Conservation (phyloP, 208 protist species). For the Lotmaria passim region DNA sequence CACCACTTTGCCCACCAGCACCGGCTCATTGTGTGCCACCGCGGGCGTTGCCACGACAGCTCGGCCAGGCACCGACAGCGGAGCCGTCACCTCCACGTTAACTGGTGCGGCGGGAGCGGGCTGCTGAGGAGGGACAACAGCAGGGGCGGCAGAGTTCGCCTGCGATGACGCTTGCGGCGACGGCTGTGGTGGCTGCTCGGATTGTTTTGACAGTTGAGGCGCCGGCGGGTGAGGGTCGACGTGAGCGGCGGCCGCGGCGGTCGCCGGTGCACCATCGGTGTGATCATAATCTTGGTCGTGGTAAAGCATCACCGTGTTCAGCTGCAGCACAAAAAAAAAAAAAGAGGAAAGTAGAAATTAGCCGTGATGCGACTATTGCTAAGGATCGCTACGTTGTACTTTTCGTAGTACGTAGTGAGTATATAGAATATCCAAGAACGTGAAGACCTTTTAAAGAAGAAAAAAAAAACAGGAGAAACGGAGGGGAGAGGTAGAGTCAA, state of each 20-base stretch:
- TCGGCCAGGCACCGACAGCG: not conserved
- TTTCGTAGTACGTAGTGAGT: too few relatives aligned
- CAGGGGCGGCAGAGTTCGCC: not conserved
- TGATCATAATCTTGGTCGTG: not conserved
- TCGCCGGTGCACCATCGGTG: too few relatives aligned
- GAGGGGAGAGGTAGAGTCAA: not conserved
- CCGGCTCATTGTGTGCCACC: conserved; percentile 8
- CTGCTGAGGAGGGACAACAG: too few relatives aligned
- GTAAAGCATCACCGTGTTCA: conserved; percentile 2
- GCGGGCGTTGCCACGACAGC: not conserved
- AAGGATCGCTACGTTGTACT: not conserved
- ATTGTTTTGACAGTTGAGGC: not conserved
- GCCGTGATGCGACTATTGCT: too few relatives aligned
- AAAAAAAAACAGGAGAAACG: conserved; percentile 12
- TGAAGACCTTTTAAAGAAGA: not conserved
- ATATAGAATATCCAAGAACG: not conserved
- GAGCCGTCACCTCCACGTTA: not conserved
- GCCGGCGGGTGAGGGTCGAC: not conserved
- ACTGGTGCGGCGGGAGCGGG: not conserved
- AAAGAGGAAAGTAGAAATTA: not conserved
- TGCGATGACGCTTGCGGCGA: not conserved
- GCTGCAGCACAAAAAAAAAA: not conserved
- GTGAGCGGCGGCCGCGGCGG: conserved; percentile 3
- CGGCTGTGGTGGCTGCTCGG: not conserved
- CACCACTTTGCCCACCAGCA: conserved; percentile 19